These are phyloP conservation scores for Limnanthes douglasii DNA, from an alignment of 345 rosid species.

Conservation along the genomic window DNA sequence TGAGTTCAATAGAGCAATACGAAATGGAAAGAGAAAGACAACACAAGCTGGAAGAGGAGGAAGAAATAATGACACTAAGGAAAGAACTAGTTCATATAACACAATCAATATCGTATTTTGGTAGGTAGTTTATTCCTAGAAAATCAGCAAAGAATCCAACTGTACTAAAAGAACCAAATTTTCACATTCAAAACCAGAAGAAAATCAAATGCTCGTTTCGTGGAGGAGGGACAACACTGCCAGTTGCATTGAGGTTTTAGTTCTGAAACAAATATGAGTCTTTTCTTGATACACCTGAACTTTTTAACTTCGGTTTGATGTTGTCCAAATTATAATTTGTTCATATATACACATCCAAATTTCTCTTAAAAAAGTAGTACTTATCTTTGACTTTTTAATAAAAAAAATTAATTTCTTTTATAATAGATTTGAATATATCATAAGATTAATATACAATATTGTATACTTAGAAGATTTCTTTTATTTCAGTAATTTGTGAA, in stretches of 20 bases:
- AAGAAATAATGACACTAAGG: conserved; percentile 65
- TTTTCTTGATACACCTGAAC: not conserved
- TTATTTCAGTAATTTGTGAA: too few species aligned
- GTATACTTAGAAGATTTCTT: too few species aligned
- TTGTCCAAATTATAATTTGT: not conserved
- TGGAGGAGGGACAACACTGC: conserved; percentile 23
- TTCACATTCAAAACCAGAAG: conserved; percentile 67
- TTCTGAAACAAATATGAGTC: too few species aligned
- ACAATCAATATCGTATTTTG: conserved; percentile 94
- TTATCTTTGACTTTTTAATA: too few species aligned
- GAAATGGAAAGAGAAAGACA: conserved; percentile 86
- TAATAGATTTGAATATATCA: too few species aligned
- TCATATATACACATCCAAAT: not conserved
- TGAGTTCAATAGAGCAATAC: conserved; percentile 64
- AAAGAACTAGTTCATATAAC: conserved; percentile 89
- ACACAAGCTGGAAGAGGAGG: conserved; percentile 81
- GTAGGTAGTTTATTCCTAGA: conserved; percentile 83
- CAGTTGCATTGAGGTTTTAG: too few species aligned
- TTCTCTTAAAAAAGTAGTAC: not conserved
- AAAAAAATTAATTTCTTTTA: too few species aligned
- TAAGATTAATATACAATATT: too few species aligned
- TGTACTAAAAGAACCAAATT: conserved; percentile 63
- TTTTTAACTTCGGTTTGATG: not conserved
- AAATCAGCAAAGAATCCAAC: conserved; percentile 88
- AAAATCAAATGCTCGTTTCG: conserved; percentile 62